A percentile compares a stretch with the other conserved stretches of the same genome.
phyloP scores from a whole-genome alignment of 169 alveolate species.

The Plasmodium knowlesi region DNA sequence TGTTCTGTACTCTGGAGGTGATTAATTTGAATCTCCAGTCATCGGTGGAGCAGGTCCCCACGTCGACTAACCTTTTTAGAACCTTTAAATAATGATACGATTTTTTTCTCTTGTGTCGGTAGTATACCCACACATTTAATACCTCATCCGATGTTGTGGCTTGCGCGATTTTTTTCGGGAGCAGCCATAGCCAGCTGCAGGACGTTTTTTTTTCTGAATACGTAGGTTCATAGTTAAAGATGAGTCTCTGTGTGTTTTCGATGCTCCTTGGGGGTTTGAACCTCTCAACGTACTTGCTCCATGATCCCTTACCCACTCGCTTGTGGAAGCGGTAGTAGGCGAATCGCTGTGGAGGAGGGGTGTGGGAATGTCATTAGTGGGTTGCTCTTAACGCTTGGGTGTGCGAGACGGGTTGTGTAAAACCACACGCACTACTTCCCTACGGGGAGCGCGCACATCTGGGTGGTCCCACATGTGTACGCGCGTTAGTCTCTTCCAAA shows the following conservation, averaged over 20 bases:
- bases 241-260: constrained; percentile 85
- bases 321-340: constrained; percentile 89
- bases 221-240: constrained; percentile 82
- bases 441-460: neutral
- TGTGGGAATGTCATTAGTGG: neutral
- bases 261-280: constrained; percentile 83
- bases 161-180: constrained; percentile 84
- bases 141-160: constrained; percentile 87
- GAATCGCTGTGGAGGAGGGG: constrained; percentile 51
- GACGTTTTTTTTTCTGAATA: constrained; percentile 83
- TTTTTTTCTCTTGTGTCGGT: constrained; percentile 83
- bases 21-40: constrained; percentile 87
- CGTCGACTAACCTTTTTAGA: constrained; percentile 83
- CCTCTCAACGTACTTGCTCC: constrained; percentile 86
- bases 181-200: constrained; percentile 81
- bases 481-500: neutral
- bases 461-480: neutral
- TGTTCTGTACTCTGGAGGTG: constrained; percentile 76
- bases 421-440: neutral
- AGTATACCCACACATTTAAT: constrained; percentile 84
- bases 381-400: neutral
- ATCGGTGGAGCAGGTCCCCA: constrained; percentile 84
- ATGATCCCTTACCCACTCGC: constrained; percentile 86
- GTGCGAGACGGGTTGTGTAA: neutral
- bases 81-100: constrained; percentile 83